Base-by-base conservation (phyloP, 345 rosid genomes). In the Crucihimalaya himalaica region DNA sequence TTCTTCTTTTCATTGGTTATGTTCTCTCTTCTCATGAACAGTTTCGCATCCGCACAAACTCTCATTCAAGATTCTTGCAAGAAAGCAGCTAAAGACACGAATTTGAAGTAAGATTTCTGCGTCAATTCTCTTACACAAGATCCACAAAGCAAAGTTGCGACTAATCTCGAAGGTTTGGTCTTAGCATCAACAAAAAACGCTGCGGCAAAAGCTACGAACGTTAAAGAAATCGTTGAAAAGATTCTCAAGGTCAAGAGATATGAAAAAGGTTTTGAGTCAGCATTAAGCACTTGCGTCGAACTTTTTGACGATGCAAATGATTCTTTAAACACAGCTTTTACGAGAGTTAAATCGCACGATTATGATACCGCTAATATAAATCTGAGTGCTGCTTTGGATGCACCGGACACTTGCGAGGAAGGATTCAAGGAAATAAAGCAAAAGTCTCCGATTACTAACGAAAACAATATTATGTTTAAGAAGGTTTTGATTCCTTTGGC, bases 301-400 rank as follows among this genome's bases (percentile, higher is more conserved):
- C 65, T 77, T 39, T 86, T 77, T 68, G 45, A 42, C 0, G 63
- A 55, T 1, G 85, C 77, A 3, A 32, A 0, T 2, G 73, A 59
- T 1, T 7, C 60, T 2, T 50, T 81, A 3, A n/a, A 12, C 2
- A 65, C 52, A 3, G 84, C 80, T 5, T 6, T 50, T 5, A 2
- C 7, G 18, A 72, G 16, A 18, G 14, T 81, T 9, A 16, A 27
- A 70, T 6, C 43, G 0, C 23, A 15, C 12, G 81, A 82, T 40
- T 84, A 74, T 32, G 16, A 1, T 16, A 54, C 14, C 0, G 83
- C 79, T 40, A 80, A 66, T 10, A 4, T 59, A 4, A 13, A 61
- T 1, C 12, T 76, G 4, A 80, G 86, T 42, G 81, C 84, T 4
- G 85, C 86, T 31, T 61, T 79, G 78, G 83, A 79, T 57, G 61